These are phyloP conservation scores for Phytophthora hybrid DNA, from an alignment of 352 stramenopile genomes.

Conservation along the genomic window DNA sequence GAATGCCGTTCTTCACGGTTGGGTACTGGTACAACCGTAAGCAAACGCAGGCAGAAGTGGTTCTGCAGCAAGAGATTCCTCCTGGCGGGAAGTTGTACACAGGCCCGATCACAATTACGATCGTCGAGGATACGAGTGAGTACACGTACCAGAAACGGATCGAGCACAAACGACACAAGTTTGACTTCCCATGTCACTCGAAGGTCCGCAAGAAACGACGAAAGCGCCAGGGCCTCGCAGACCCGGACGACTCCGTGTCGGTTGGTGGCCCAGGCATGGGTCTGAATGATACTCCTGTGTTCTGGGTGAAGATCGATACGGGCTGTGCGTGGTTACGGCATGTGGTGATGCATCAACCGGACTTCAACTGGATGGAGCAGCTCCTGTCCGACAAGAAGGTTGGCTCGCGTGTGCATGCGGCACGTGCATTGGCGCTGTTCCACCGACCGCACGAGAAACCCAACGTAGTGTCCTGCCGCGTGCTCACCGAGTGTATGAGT, in stretches of 20 bases:
- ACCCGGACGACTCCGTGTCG: conserved; percentile 82
- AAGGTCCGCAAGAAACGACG: conserved; percentile 90
- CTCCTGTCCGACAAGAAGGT: conserved; percentile 87
- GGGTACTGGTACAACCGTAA: conserved; percentile 92
- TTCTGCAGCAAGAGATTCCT: conserved; percentile 85
- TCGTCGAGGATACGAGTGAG: conserved; percentile 88
- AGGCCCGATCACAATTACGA: conserved; percentile 84
- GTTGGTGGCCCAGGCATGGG: conserved; percentile 83
- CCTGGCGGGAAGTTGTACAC: conserved; percentile 84
- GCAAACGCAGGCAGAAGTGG: conserved; percentile 86
- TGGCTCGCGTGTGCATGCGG: conserved; percentile 80
- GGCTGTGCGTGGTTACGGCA: conserved; percentile 80
- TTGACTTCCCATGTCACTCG: conserved; percentile 86
- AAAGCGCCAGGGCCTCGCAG: conserved; percentile 81
- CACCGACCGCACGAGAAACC: conserved; percentile 85
- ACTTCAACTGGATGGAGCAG: conserved; percentile 93
- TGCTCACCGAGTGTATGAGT: conserved; percentile 88
- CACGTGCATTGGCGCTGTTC: conserved; percentile 77
- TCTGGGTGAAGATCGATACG: conserved; percentile 89
- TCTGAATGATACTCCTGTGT: conserved; percentile 87
- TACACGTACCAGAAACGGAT: conserved; percentile 87
- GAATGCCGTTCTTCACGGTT: conserved; percentile 89
- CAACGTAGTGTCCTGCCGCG: conserved; percentile 87
- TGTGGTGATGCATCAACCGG: conserved; percentile 87
- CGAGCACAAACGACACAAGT: conserved; percentile 87